A percentile compares a stretch with the other conserved stretches of the same genome.
These are phyloP conservation scores for Urtica urens DNA, from an alignment of 306 rosid genomes.

Conservation along the genomic window DNA sequence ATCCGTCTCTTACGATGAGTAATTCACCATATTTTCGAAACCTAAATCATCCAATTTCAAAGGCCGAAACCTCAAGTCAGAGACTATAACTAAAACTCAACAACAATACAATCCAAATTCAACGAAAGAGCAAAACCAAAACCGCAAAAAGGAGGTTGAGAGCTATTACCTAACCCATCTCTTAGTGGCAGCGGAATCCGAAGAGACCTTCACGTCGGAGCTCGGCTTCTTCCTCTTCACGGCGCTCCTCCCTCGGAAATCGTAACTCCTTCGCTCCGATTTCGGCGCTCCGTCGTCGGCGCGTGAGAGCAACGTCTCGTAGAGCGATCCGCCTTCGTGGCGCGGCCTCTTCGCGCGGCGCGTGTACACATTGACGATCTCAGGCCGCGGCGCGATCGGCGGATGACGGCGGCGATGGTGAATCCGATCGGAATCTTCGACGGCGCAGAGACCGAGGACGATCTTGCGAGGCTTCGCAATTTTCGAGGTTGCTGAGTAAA, in stretches of 20 bases:
- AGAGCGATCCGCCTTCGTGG: not conserved
- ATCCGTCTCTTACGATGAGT: too few relatives aligned
- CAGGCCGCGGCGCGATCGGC: conserved; percentile 17
- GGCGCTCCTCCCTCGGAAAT: conserved; percentile 9
- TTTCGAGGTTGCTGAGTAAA: conserved; percentile 71
- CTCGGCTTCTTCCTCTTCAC: conserved; percentile 25
- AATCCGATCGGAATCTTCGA: conserved; percentile 19
- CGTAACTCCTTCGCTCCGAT: conserved; percentile 33
- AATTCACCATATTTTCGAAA: too few relatives aligned
- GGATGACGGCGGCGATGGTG: conserved; percentile 14
- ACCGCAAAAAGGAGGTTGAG: not conserved
- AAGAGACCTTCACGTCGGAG: conserved; percentile 25
- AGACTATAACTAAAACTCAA: not conserved
- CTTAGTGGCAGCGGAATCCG: conserved; percentile 44
- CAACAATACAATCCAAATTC: not conserved
- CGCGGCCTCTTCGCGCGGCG: conserved; percentile 51
- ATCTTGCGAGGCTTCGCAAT: conserved; percentile 83
- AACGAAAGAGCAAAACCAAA: conserved; percentile 2
- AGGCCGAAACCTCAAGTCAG: not conserved
- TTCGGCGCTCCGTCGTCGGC: conserved; percentile 4
- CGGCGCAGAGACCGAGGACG: conserved; percentile 5
- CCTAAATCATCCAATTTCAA: not conserved
- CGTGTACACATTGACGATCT: conserved; percentile 44
- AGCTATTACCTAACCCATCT: conserved; percentile 73
- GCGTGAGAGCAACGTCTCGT: conserved; percentile 20